Evolutionary conservation across 306 rosid genomes (phyloP), one percentile per base, ranked within the genome.

Genomic region (Citrullus mucosospermus): DNA sequence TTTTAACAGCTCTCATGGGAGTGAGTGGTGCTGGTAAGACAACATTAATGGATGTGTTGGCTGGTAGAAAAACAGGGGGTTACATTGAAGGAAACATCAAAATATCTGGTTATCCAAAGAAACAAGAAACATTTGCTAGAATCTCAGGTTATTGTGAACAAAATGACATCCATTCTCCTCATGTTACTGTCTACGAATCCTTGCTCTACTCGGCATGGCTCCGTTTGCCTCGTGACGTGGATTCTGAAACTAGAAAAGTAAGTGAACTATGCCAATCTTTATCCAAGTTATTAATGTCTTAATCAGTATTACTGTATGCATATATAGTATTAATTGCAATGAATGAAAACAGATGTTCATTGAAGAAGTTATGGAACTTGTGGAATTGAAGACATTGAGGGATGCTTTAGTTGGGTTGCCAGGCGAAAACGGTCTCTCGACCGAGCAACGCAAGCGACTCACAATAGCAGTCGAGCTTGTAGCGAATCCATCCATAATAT

Each of bases 1-100:
- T 94, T 79, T 90, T 94, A 78, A 92, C 98, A 70, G 97, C 98
- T 80, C 85, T 94, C 4, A 94, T 94, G 98, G 98, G 97, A 34
- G 90, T 94, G 30, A 92, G 96, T 46, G 98, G 98, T 59, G 98
- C 97, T 74, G 98, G 98, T n/a, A 94, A 94, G 85, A 94, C 97
- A 55, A 94, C 98, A 59, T 76, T 94, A 66, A 94, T 94, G 98
- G 98, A 94, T 84, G 98, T 94, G 14, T 83, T 94, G 55, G 91
- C 97, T 4, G 97, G 97, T 38, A 88, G 96, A 87, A 94, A 94
- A 87, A 94, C 97, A 8, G 92, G 96, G 1, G 97, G 98, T 61
- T 89, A 90, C 80, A 85, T 94, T 56, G 91, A 89, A 5, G 98
- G 98, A 30, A 81, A 70, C 73, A 80, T 94, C 82, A 88, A 68